Base-by-base conservation (phyloP, 345 rosid species). In the Salix arbutifolia region DNA sequence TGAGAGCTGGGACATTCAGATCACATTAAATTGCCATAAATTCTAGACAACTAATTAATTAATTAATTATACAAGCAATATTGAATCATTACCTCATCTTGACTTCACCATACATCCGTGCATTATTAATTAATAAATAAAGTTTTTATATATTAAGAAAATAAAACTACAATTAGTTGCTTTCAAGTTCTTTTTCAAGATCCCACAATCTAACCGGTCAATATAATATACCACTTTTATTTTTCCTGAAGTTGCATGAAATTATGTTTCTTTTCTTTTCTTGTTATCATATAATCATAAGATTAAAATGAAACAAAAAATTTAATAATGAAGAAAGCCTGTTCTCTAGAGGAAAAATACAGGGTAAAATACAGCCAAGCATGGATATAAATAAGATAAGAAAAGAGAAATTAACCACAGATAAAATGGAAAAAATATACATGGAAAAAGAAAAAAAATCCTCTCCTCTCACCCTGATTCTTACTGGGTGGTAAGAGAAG, bases 401-500 rank as follows among this genome's bases (percentile, higher is more conserved):
- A n/a, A 56, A 56, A 56, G 4, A n/a, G 10, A 58, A 58, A 14
- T 46, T 19, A 9, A 58, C 28, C 64, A n/a, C 1, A 46, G 50
- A 46, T 19, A 19, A 53, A 53, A 40, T 40, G 44, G 44, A 40
- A 40, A 40, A 40, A 40, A 40, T 40, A 40, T 40, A 40, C 44
- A 40, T 40, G 13, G 44, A 19, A 53, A 6, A 21, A 19, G 4
- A 21, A 52, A 23, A 58, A 9, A n/a, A 58, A 3, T 21, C 14
- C 5, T 58, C 28, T 58, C 28, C n/a, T 64, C 44, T 69, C 33
- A 38, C 40, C 4, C 14, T 31, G 10, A 1, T 18, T 26, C 16
- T 81, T 73, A 83, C 80, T 70, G 86, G 65, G 83, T 73, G n/a
- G 91, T 88, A 68, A 86, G 86, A 66, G 89, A 84, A 65, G 93